A percentile compares a stretch with the other conserved stretches of the same genome.
These are phyloP conservation scores for Arthrobotrys iridis DNA, from an alignment of 2,329 filamentous ascomycete species.

Conservation along the genomic window DNA sequence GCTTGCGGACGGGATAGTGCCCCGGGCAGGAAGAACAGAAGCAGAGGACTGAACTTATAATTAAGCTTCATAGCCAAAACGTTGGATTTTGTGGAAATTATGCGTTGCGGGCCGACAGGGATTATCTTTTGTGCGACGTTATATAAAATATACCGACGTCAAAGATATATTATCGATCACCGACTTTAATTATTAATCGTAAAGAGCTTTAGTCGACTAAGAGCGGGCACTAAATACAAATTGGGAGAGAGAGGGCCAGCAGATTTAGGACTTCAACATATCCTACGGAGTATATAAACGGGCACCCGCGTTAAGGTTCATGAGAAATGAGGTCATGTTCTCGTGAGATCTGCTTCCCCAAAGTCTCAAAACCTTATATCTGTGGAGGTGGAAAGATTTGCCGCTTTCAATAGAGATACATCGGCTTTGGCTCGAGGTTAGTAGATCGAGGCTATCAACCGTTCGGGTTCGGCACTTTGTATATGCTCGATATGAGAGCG, in stretches of 20 bases:
- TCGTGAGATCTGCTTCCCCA: constrained; percentile 22
- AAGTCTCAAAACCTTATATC: constrained; percentile 2
- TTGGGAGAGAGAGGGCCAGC: no score
- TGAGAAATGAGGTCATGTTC: constrained; percentile 23
- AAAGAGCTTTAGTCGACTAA: no score
- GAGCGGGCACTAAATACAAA: no score
- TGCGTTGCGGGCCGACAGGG: constrained; percentile 25
- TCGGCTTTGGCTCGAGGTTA: constrained; percentile 6
- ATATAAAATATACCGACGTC: background rate
- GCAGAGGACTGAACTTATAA: background rate
- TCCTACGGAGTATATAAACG: background rate
- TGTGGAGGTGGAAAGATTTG: background rate
- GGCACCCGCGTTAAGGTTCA: background rate
- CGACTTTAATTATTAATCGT: no score
- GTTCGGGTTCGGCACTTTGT: constrained; percentile 29
- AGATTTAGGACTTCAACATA: background rate
- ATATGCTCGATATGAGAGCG: no score
- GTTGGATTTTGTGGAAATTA: constrained; percentile 21
- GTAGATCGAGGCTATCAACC: background rate
- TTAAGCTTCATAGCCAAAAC: background rate
- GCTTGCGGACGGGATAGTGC: constrained; percentile 28
- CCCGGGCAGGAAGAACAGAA: background rate
- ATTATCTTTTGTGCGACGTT: background rate
- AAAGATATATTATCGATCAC: no score
- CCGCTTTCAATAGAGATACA: constrained; percentile 25